Base-by-base conservation (phyloP, 768 basidiomycete species). In the Pisolithus sp. region DNA sequence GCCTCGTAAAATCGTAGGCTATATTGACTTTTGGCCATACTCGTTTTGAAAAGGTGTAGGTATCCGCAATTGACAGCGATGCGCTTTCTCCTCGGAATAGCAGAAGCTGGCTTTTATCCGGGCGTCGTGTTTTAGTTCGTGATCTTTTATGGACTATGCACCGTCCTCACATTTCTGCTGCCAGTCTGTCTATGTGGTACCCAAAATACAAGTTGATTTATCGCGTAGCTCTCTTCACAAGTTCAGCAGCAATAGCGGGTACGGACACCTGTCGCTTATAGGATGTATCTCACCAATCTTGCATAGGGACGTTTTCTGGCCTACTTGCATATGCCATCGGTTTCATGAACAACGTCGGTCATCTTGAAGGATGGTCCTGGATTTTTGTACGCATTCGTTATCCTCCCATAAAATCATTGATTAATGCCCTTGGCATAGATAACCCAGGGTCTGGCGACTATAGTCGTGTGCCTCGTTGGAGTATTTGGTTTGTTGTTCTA, bases 61-160 rank as follows among this genome's bases (percentile, higher is more conserved):
- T 85, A 80, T 58, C 75, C 76, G 5, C 79, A 83, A 61, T 75
- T 83, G 10, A 76, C 81, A 10, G 80, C 74, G 9, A 71, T 71
- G 7, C 75, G 81, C 10, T 63, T 80, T 4, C 76, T 73, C 49
- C 74, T 85, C 0, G 84, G 84, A 5, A 68, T 81, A 5, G 76
- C 80, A 0, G 84, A 86, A 65, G 81, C 82, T 2, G 84, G 85
- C 5, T 64, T 85, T 7, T 84, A 82, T 66, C 85, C 84, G 10
- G 83, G 83, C 38, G 80, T 85, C n/a, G 75, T 77, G 0, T 87
- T 83, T 68, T 86, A 81, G 82, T 46, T 9, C 7, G 46, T 46
- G 6, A 2, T 83, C 51, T 46, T 74, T 62, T 5, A 41, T 23
- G 4, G 41, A 18, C 12, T n/a, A 34, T 2, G 20, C 36, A 28